Evolutionary conservation across 78 protist species (phyloP).

Genomic region (slime mould (Dictyostelium discoideum)): DNA sequence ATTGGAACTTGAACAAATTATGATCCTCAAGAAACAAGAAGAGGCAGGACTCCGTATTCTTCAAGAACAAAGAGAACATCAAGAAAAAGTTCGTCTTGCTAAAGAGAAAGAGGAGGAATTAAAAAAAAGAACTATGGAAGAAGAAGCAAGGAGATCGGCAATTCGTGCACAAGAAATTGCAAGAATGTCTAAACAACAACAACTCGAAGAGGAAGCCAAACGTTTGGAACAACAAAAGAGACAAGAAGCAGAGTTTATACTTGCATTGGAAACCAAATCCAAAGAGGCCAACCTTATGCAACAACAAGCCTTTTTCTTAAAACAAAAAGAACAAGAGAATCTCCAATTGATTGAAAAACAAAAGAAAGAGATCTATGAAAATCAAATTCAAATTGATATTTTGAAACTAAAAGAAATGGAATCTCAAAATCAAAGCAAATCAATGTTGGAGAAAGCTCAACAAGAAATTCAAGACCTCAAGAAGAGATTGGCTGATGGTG

Average conservation of each 20-base stretch:
- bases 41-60: not conserved
- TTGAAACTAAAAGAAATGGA: not conserved
- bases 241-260: not conserved
- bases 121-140: not conserved
- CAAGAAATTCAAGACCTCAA: not conserved
- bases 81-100: not conserved
- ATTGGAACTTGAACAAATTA: not conserved
- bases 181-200: not conserved
- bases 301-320: not conserved
- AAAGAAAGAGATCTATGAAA: slow-evolving; percentile 6
- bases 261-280: not conserved
- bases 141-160: not conserved
- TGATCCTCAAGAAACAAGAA: not conserved
- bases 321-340: not conserved
- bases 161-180: not conserved
- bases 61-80: slow-evolving; percentile 2
- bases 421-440: not conserved
- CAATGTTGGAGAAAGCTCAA: not conserved
- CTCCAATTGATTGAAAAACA: not conserved
- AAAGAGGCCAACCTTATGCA: not conserved
- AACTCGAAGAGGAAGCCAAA: not conserved
- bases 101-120: not conserved
- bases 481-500: slow-evolving; percentile 5
- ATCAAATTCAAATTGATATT: slow-evolving; percentile 25
- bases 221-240: slow-evolving; percentile 6